Conservation (phyloP, 2,329 filamentous ascomycete genomes). For the Coleophoma eucalyptorum region DNA sequence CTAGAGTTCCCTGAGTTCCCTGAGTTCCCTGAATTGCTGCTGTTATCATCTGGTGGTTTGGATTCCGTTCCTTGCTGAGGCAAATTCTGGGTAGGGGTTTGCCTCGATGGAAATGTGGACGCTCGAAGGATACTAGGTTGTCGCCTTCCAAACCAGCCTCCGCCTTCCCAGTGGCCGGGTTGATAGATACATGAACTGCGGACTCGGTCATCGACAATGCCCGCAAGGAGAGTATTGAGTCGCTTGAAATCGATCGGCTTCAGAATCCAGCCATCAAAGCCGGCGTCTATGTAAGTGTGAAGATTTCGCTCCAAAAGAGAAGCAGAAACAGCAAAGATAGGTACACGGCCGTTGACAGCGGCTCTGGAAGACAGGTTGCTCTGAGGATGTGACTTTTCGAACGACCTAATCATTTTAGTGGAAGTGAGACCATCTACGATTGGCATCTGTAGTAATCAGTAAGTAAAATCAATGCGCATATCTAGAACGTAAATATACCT, state of each 20-base stretch:
- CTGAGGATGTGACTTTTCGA: slow-evolving; percentile 52
- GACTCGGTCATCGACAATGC: slow-evolving; percentile 58
- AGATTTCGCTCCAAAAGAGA: slow-evolving; percentile 70
- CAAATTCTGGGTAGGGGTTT: slow-evolving; percentile 5
- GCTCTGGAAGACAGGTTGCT: slow-evolving; percentile 55
- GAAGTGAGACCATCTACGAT: slow-evolving; percentile 82
- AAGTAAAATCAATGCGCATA: not conserved
- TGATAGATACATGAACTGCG: slow-evolving; percentile 64
- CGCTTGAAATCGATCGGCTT: slow-evolving; percentile 83
- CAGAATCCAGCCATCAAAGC: slow-evolving; percentile 88
- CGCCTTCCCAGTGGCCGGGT: slow-evolving; percentile 75
- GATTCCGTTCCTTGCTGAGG: not conserved
- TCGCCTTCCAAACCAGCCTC: slow-evolving; percentile 67
- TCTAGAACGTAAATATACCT: slow-evolving; percentile 48
- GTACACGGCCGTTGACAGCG: slow-evolving; percentile 59
- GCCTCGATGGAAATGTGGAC: slow-evolving; percentile 6
- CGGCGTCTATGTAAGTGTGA: slow-evolving; percentile 67
- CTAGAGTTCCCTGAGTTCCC: slow-evolving; percentile 11
- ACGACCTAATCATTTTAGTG: slow-evolving; percentile 77
- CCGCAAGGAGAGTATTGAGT: slow-evolving; percentile 63
- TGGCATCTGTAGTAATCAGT: slow-evolving; percentile 65
- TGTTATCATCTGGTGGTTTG: slow-evolving; percentile 2
- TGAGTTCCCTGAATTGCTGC: slow-evolving; percentile 10
- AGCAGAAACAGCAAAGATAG: slow-evolving; percentile 84
- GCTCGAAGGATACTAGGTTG: slow-evolving; percentile 1